Percentiles rank a stretch among this genome's conserved stretches.
phyloP scores from a whole-genome alignment of 2,329 filamentous ascomycete genomes.

The Cryphonectria naterciae region DNA sequence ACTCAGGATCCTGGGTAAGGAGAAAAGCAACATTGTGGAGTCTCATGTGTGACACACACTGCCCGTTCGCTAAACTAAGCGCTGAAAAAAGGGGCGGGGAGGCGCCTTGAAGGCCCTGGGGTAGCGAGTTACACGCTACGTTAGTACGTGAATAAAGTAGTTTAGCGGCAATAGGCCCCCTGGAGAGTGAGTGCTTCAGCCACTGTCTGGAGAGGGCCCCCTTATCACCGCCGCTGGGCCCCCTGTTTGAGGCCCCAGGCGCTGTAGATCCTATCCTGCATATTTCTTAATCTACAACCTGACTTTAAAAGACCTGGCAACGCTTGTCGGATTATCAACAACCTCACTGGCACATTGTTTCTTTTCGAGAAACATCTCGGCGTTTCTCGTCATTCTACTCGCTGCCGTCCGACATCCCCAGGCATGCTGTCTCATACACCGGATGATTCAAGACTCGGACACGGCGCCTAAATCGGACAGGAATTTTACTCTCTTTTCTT shows the following conservation, averaged over 20 bases:
- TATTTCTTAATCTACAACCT: neutral
- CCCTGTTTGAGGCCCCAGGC: slow-evolving; percentile 6
- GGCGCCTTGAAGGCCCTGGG: neutral
- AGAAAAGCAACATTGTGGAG: neutral
- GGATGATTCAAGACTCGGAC: neutral
- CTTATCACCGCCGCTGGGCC: neutral
- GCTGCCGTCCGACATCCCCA: neutral
- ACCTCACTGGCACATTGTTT: slow-evolving; percentile 15
- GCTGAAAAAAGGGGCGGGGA: neutral
- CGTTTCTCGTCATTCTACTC: neutral
- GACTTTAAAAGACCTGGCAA: neutral
- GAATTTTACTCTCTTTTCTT: neutral
- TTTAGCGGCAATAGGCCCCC: neutral
- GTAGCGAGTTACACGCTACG: neutral
- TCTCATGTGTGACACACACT: neutral
- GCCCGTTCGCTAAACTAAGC: neutral
- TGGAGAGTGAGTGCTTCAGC: neutral
- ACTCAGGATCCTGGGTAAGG: neutral
- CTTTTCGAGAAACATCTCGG: neutral
- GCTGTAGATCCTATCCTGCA: slow-evolving; percentile 7
- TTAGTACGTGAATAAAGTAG: neutral
- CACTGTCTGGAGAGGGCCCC: neutral
- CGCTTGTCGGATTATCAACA: neutral
- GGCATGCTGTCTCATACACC: slow-evolving; percentile 1
- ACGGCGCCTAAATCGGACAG: slow-evolving; percentile 1